Conservation (phyloP, 148 eudicot species). For the Fagopyrum homotropicum region DNA sequence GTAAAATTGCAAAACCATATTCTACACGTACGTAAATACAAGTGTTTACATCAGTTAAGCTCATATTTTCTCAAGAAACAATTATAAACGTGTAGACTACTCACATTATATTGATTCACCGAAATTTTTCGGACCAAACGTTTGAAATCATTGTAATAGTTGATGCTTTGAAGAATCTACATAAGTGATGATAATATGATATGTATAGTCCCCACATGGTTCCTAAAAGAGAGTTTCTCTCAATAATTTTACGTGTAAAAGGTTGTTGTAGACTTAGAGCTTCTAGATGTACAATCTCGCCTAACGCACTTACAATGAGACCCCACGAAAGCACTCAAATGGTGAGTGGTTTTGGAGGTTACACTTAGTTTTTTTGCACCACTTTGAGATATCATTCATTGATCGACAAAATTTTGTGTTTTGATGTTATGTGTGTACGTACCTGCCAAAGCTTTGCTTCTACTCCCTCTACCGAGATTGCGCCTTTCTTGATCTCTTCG, state of each 20-base stretch:
- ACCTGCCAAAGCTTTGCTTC: constrained; percentile 89
- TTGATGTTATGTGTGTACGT: neutral
- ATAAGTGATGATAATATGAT: neutral
- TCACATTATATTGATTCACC: too few species aligned
- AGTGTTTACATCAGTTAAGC: too few species aligned
- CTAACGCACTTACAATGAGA: neutral
- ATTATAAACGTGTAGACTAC: too few species aligned
- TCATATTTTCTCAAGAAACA: too few species aligned
- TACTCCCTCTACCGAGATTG: constrained; percentile 72
- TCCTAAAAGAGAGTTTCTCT: neutral
- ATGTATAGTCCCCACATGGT: neutral
- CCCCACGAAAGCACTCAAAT: neutral
- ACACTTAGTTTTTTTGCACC: neutral
- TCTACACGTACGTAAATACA: too few species aligned
- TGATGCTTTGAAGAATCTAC: neutral
- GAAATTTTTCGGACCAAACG: too few species aligned
- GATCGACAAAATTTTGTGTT: neutral
- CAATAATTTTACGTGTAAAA: neutral
- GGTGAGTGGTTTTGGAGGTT: too few species aligned
- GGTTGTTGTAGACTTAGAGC: neutral
- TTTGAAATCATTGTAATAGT: neutral
- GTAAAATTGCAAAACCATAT: too few species aligned
- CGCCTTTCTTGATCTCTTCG: constrained; percentile 67
- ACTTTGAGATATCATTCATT: neutral
- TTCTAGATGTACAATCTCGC: neutral